Evolutionary conservation across 495 filamentous ascomycete species (phyloP), one percentile per base, ranked within the genome.

Genomic region (Neurospora cerealis): DNA sequence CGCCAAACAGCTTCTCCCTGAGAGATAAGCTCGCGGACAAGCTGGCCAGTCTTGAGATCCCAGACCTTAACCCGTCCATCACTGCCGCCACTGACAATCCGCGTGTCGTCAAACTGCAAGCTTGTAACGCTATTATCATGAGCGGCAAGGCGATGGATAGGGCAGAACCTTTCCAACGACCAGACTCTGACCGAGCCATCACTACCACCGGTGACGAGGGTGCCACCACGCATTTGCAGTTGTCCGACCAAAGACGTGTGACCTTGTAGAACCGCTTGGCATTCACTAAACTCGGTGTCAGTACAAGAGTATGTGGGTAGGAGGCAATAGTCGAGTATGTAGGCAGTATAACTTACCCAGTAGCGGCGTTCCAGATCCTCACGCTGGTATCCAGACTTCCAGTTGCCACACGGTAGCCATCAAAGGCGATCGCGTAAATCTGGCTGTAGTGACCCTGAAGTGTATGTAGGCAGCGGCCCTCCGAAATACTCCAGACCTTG

Each of bases 71-170:
- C 96, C 44, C 96, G 88, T 11, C 96, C 96, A 83, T 99, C 96
- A 78, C 93, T 96, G 24, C 96, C 96, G 73, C 96, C 96, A 76
- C 92, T 96, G 42, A 99, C 96, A 70, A 99, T 94, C 39, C 96
- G 89, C 39, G 90, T 92, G 79, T 97, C 93, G 78, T 99, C 96
- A 78, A 98, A 99, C 80, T 99, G 96, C 70, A 99, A 86, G 79
- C 93, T 97, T 0, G 96, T 99, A 37, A 99, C 96, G 74, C 93
- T 97, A 79, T 99, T 99, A 80, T 99, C 96, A 77, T 99, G 96
- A n/a, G 96, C 96, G 36, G 96, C 96, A 66, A 98, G 86, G 24
- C 96, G 89, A 80, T 99, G 96, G 62, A 98, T 96, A 1, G 96
- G 91, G 42, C 89, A 90, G 86, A 94, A 94, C 78, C 91, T 91